Evolutionary conservation across 768 basidiomycete species (phyloP), one percentile per base, ranked within the genome.

Genomic region (Lactarius deliciosus): DNA sequence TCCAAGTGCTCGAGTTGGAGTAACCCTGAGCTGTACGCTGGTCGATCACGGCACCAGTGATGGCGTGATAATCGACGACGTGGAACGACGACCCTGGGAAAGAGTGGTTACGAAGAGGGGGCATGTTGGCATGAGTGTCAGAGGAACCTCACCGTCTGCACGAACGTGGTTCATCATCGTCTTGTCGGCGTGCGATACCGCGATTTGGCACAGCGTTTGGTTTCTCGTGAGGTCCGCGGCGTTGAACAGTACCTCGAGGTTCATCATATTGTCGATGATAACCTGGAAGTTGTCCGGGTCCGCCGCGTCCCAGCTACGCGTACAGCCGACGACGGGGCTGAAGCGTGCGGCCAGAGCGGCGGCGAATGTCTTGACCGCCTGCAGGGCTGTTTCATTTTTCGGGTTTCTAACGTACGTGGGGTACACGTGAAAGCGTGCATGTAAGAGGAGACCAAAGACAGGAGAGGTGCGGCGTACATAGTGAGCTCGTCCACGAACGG

Each of bases 221-320:
- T 90, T 89, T 2, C 83, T 82, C 0, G 86, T 89, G 28, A 89
- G 75, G n/a, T 76, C 76, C 50, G 80, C 83, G 7, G 58, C 41
- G 16, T 3, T 1, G 57, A 32, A 65, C 16, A 68, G 41, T 30
- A 79, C 77, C 66, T 90, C 87, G 22, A 91, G 81, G 70, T 87
- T 90, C 86, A 91, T 89, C 88, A 90, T 88, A 73, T 88, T 89
- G 77, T 90, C 88, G 56, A 90, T 89, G 73, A 90, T 89, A 59
- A 90, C 88, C 73, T 80, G 79, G 73, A 89, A 89, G 68, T 85
- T 80, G 2, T 83, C 84, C 6, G 86, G 83, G 71, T 86, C 83
- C 2, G 81, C 56, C 1, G 83, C 74, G 70, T 88, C 83, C 87
- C 87, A 90, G 73, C 86, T 87, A n/a, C 86, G 79, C 7, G 88